These are phyloP conservation scores for Ophiostoma piceae DNA, from an alignment of 2,329 filamentous ascomycete species.

Conservation along the genomic window DNA sequence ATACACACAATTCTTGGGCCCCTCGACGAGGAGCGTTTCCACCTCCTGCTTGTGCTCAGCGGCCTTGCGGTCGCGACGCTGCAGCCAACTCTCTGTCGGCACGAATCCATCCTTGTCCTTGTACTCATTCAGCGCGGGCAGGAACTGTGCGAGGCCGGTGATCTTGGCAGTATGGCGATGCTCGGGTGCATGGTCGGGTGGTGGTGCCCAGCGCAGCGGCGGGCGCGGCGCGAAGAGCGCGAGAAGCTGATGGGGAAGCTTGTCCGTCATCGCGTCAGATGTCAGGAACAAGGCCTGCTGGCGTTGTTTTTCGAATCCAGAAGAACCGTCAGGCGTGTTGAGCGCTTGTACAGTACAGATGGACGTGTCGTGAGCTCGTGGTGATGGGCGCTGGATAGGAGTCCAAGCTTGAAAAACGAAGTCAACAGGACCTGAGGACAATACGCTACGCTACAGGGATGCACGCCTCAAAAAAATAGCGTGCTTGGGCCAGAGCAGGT, in stretches of 20 bases:
- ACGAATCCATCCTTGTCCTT: conserved; percentile 70
- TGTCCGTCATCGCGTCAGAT: conserved; percentile 71
- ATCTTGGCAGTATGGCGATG: conserved; percentile 71
- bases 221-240: conserved; percentile 93
- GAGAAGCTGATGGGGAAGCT: conserved; percentile 85
- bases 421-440: not conserved
- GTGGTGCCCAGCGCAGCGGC: conserved; percentile 81
- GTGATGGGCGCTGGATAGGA: not conserved
- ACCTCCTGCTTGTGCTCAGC: conserved; percentile 68
- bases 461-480: not conserved
- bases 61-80: conserved; percentile 78
- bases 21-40: conserved; percentile 59
- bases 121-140: conserved; percentile 70
- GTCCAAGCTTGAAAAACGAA: conserved; percentile 5
- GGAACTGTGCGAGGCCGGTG: conserved; percentile 66
- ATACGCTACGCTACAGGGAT: not conserved
- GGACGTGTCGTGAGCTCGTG: not conserved
- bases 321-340: not conserved
- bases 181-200: conserved; percentile 75
- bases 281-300: not conserved
- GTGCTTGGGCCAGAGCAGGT: not conserved
- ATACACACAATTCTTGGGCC: conserved; percentile 56
- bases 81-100: conserved; percentile 88
- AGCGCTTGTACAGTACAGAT: not conserved
- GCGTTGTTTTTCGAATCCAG: not conserved